phyloP scores from a whole-genome alignment of 164 flowering plant genomes.

The Malania oleifera region DNA sequence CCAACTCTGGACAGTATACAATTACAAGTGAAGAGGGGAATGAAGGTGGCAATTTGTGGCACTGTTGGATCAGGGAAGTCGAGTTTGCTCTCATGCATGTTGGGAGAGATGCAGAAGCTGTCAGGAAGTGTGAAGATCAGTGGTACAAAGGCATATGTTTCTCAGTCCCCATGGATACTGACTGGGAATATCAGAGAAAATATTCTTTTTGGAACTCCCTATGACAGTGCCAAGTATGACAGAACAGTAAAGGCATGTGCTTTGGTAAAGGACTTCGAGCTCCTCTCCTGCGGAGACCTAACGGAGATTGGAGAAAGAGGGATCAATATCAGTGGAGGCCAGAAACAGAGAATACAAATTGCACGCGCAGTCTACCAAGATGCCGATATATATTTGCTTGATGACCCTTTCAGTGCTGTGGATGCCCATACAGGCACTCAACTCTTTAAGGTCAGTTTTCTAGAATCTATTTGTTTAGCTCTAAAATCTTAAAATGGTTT shows the following conservation, averaged over 20 bases:
- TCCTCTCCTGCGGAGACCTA: slow-evolving; percentile 71
- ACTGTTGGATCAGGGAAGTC: slow-evolving; percentile 96
- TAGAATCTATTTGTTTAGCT: not conserved
- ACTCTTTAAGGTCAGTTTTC: slow-evolving; percentile 60
- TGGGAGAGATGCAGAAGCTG: slow-evolving; percentile 76
- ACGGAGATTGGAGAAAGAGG: slow-evolving; percentile 99
- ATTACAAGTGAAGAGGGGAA: slow-evolving; percentile 64
- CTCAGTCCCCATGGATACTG: slow-evolving; percentile 94
- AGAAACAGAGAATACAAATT: slow-evolving; percentile 94
- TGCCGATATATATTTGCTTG: slow-evolving; percentile 91
- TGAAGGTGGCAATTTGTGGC: slow-evolving; percentile 93
- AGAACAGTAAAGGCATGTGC: slow-evolving; percentile 79
- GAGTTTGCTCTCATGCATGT: slow-evolving; percentile 72
- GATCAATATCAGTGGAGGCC: slow-evolving; percentile 97
- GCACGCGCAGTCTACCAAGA: slow-evolving; percentile 95
- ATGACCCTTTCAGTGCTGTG: slow-evolving; percentile 98
- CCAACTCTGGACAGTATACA: slow-evolving; percentile 62
- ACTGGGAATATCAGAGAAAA: slow-evolving; percentile 82
- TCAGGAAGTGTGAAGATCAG: slow-evolving; percentile 70
- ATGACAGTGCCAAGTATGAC: slow-evolving; percentile 53
- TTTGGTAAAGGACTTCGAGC: slow-evolving; percentile 79
- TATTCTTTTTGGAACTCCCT: slow-evolving; percentile 68
- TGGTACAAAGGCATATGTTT: slow-evolving; percentile 90
- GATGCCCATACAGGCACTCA: slow-evolving; percentile 98
- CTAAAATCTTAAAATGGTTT: not conserved